Evolutionary conservation across 2,329 filamentous ascomycete genomes (phyloP), one percentile per base, ranked within the genome.

Genomic region (Botrytis sinoallii): DNA sequence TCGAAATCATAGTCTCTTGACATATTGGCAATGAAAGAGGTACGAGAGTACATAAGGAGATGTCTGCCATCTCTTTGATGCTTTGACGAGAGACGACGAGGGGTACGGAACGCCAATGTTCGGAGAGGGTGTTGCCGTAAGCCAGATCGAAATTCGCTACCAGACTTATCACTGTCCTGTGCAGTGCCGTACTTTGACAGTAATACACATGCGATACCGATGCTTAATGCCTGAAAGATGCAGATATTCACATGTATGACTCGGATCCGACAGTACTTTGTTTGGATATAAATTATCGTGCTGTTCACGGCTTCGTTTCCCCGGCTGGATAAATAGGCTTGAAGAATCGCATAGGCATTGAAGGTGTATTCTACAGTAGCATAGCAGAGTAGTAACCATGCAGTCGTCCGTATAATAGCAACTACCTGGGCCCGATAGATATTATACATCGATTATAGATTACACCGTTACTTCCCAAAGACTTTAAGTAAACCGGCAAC

Each of bases 131-230:
- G 42, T 52, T 71, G 57, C 35, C 42, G 42, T 48, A 32, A 67
- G 48, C 35, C 40, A 68, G 35, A 55, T 65, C 60, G 46, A 52
- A 66, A 35, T 35, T 72, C 70, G 70, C 70, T 72, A 72, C 70
- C 61, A 72, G 46, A 67, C 20, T 55, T 12, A 57, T 18, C 22
- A 35, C 8, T n/a, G 20, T 35, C 32, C 38, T 70, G 52, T 59
- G 38, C 65, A 55, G 65, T 67, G 65, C 32, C 65, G 46, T 55
- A 32, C 29, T 44, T 35, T 44, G 18, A 44, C 35, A 32, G 38
- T 57, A n/a, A 70, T 59, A 60, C 22, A n/a, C 22, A 69, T 63
- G 42, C 46, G n/a, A 40, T 40, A 52, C 25, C 59, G 46, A 52
- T 9, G 25, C 35, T 67, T 22, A 22, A 48, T 48, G 64, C 44